Evolutionary conservation across 2,329 filamentous ascomycete species (phyloP).

Genomic region (Colletotrichum trifolii): DNA sequence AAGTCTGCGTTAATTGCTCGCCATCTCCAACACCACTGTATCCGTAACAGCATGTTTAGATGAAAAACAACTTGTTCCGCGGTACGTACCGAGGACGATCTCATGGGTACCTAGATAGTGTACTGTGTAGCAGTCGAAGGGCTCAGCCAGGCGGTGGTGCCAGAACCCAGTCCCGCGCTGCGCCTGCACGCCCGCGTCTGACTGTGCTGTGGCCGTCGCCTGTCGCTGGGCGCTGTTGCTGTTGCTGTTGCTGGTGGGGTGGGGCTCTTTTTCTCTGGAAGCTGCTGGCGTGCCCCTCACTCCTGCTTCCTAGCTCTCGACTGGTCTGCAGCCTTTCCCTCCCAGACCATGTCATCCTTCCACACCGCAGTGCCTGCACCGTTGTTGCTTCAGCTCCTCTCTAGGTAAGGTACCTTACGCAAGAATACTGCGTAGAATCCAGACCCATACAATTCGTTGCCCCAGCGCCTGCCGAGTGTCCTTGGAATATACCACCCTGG

Average conservation of each 20-base stretch:
- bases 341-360: conserved; percentile 1
- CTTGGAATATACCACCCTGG: conserved; percentile 16
- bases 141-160: conserved; percentile 27
- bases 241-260: conserved; percentile 31
- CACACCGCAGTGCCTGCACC: not conserved
- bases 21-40: conserved; percentile 19
- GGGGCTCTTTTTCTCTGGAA: conserved; percentile 17
- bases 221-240: conserved; percentile 15
- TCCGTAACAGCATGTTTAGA: conserved; percentile 26
- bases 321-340: conserved; percentile 16
- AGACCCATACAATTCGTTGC: conserved; percentile 26
- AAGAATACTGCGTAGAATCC: not conserved
- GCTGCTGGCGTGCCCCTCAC: conserved; percentile 25
- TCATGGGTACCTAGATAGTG: conserved; percentile 8
- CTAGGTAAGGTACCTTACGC: not conserved
- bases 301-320: conserved; percentile 28
- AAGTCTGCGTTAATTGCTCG: no score
- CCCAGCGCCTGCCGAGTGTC: conserved; percentile 28
- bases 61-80: conserved; percentile 25
- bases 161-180: conserved; percentile 11
- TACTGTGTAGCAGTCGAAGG: conserved; percentile 30
- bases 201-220: not conserved
- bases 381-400: not conserved
- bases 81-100: conserved; percentile 33
- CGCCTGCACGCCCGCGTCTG: not conserved